Conservation (phyloP, 2,329 filamentous ascomycete species). For the Lecanoromycetidae sp. region DNA sequence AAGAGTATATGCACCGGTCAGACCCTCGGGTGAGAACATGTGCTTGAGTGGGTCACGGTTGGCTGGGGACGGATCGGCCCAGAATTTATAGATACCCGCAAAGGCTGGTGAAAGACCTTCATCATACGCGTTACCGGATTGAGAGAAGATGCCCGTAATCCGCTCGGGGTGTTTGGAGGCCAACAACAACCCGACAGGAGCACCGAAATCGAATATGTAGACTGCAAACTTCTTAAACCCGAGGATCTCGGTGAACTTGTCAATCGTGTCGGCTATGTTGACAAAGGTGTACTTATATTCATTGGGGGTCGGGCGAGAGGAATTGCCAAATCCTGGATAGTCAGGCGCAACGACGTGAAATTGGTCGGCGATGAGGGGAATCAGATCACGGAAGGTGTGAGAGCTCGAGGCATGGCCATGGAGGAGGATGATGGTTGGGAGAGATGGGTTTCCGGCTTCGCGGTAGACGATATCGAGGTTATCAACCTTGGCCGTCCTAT, state of each 20-base stretch:
- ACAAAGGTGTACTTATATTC: slow-evolving; percentile 14
- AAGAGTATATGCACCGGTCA: background rate
- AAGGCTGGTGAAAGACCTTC: background rate
- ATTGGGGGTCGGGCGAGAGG: slow-evolving; percentile 7
- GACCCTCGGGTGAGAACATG: background rate
- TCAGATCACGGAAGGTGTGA: slow-evolving; percentile 12
- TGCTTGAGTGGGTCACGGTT: background rate
- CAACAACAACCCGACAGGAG: background rate
- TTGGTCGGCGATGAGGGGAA: background rate
- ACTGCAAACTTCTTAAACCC: slow-evolving; percentile 20
- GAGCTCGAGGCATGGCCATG: slow-evolving; percentile 9
- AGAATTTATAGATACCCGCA: background rate
- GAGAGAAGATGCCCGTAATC: background rate
- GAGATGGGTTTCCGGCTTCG: background rate
- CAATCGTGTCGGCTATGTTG: slow-evolving; percentile 8
- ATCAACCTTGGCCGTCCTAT: background rate
- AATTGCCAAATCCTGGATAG: slow-evolving; percentile 15
- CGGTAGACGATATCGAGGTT: slow-evolving; percentile 1
- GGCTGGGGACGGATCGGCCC: background rate
- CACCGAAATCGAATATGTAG: slow-evolving; percentile 1
- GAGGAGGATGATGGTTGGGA: background rate
- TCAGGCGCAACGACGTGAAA: slow-evolving; percentile 16
- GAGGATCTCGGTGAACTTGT: slow-evolving; percentile 13
- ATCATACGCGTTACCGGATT: background rate
- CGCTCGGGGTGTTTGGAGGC: slow-evolving; percentile 1